Base-by-base conservation (phyloP, 1,284 basidiomycete genomes). In the Boletellus deceptivus region DNA sequence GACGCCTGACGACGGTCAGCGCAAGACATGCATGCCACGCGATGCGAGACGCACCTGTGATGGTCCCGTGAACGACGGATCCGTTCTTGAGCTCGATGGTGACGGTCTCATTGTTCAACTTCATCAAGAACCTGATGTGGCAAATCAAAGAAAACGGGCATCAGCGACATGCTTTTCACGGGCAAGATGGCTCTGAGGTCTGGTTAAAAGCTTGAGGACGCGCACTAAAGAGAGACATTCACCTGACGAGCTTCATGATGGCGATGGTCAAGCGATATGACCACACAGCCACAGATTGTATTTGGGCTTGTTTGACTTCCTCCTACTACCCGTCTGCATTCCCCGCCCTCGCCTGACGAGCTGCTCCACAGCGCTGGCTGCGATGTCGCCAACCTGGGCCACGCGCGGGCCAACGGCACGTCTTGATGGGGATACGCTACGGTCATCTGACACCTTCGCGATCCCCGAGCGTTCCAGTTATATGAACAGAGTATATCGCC, bases 61-160 rank as follows among this genome's bases (percentile, higher is more conserved):
- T 98, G 22, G 96, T 99, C 16, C 96, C 96, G 66, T 97, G 91
- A 25, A 99, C 88, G 50, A 95, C 76, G 1, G 93, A 93, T 39
- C 96, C 96, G 62, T 99, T 98, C 77, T 99, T 99, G 64, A 99
- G 83, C 77, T 99, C 95, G 70, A 99, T 86, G 58, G 94, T 93
- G 60, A 98, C 95, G 62, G 94, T 96, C 82, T 99, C 96, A 72
- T 98, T 98, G 83, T 98, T 97, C 75, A 99, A 77, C 82, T 98
- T 99, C 96, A 98, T 98, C 80, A 98, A 83, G 75, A 98, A 96
- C 71, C 93, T 96, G 68, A 44, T 46, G 39, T 36, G 34, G 58
- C 40, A 13, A 55, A 58, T 37, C 39, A 47, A 63, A 49, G 52
- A 61, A 59, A 54, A 53, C 42, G 25, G 31, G 46, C 24, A 52